Base-by-base conservation (phyloP, 176 grass and related monocot genomes). In the Ampelocalamus luodianensis region DNA sequence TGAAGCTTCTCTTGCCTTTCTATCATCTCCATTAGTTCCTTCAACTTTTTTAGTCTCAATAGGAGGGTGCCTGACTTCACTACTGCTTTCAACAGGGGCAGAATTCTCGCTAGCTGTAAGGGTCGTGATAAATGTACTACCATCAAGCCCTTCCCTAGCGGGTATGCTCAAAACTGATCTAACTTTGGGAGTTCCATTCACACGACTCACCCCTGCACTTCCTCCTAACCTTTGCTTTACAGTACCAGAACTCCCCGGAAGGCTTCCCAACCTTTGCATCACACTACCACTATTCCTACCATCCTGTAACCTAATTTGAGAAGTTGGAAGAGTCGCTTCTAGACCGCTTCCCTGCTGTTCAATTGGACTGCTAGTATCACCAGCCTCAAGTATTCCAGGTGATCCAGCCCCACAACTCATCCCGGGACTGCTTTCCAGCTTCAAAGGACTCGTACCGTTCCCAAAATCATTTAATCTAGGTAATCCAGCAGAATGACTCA, bases 91-190 rank as follows among this genome's bases (percentile, higher is more conserved):
- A 71, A 59, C 79, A 89, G 72, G 37, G 37, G 65, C 48, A 67
- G 78, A 75, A 66, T 46, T 85, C 40, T 88, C 83, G 43, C 17
- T 38, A n/a, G 37, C 51, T 17, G n/a, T 85, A 68, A 40, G 59
- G 10, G 53, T 4, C 3, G 23, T 74, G 29, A 81, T 73, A 68
- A 77, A 45, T 87, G 66, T 68, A 65, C 51, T 69, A 79, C 36
- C 65, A 54, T 88, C 85, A 86, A 59, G 15, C 72, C 45, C 79
- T 89, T 89, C 88, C 70, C 43, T 80, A 16, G 22, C 10, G 1
- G 93, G 96, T 66, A 96, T 85, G 71, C 79, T 89, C 61, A 99
- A 87, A 76, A 96, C 88, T 71, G 93, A 96, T 83, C 86, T 93
- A 81, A 99, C 37, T 76, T 86, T 88, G 67, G 84, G 88, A 75